Base-by-base conservation (phyloP, 257 asterid species). In the Capsicum baccatum region DNA sequence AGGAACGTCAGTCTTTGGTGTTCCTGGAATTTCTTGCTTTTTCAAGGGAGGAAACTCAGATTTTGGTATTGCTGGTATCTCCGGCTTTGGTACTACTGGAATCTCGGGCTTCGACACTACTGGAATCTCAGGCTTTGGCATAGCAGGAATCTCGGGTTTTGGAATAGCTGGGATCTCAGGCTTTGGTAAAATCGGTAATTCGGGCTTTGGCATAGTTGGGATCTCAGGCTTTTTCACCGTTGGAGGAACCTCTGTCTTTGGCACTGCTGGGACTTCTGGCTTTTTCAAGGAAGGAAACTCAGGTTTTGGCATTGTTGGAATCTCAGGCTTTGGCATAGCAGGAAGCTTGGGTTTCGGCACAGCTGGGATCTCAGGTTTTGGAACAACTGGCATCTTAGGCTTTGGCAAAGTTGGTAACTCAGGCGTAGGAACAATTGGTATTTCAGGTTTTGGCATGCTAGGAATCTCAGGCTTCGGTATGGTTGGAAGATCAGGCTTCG, bases 31-130 rank as follows among this genome's bases (percentile, higher is more conserved):
- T 64, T 76, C 67, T 17, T 44, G 7, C 48, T 73, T 73, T 44
- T 66, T 83, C 14, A 69, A 21, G 5, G 62, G 21, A 14, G 83
- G 88, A 6, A 82, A 15, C 76, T 85, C 83, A 0, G 42, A 57
- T 17, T 80, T 85, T 21, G 84, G 84, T 21, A 84, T 3, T 9
- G 76, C 57, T 1, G 84, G 84, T 8, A 70, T 10, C 11, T 83
- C 85, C 1, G 84, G 87, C 58, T 87, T 85, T 10, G 90, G 84
- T 8, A 85, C 7, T 3, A 76, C 11, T n/a, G 90, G 88, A 8
- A 83, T 6, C 67, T 85, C 83, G 0, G 74, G 74, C 12, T 80
- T 19, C 13, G 83, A 47, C 0, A 59, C 59, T 37, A 59, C 33
- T n/a, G 84, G 84, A 2, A 63, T 6, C 44, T 63, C 21, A 0